A percentile compares a stretch with the other conserved stretches of the same genome.
These are phyloP conservation scores for Pezicula carpinea DNA, from an alignment of 2,329 filamentous ascomycete species.

Conservation along the genomic window DNA sequence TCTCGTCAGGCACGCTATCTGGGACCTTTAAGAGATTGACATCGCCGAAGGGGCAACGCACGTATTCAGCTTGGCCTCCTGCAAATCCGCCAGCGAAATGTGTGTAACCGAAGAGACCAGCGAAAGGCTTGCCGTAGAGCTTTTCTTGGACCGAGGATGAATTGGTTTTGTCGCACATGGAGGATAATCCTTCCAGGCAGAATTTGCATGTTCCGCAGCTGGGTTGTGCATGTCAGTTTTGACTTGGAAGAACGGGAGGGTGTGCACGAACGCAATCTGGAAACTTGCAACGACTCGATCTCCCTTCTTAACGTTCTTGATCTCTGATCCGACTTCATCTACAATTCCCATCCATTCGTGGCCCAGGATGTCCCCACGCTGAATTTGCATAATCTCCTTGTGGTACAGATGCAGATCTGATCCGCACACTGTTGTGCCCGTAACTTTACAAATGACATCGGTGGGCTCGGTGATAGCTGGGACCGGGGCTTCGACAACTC, in stretches of 20 bases:
- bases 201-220: slow-evolving; percentile 46
- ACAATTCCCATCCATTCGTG: slow-evolving; percentile 61
- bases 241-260: background rate
- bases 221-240: background rate
- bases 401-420: slow-evolving; percentile 29
- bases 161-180: slow-evolving; percentile 56
- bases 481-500: slow-evolving; percentile 19
- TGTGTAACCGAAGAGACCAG: slow-evolving; percentile 53
- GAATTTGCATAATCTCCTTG: slow-evolving; percentile 36
- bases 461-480: slow-evolving; percentile 23
- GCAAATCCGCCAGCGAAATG: slow-evolving; percentile 64
- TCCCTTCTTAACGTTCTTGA: slow-evolving; percentile 44
- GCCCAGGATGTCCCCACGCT: slow-evolving; percentile 51
- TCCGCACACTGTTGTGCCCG: slow-evolving; percentile 28
- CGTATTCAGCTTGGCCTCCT: slow-evolving; percentile 63
- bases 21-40: slow-evolving; percentile 60
- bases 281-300: slow-evolving; percentile 61
- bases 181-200: slow-evolving; percentile 47
- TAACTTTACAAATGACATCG: slow-evolving; percentile 27
- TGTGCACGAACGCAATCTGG: slow-evolving; percentile 52
- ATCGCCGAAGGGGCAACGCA: slow-evolving; percentile 60
- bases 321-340: slow-evolving; percentile 49
- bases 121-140: slow-evolving; percentile 44
- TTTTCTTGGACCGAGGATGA: slow-evolving; percentile 53
- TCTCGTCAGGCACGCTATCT: slow-evolving; percentile 62